Evolutionary conservation across 805 yeast genomes (phyloP), one percentile per base, ranked within the genome.

Genomic region (Candida chilensis): DNA sequence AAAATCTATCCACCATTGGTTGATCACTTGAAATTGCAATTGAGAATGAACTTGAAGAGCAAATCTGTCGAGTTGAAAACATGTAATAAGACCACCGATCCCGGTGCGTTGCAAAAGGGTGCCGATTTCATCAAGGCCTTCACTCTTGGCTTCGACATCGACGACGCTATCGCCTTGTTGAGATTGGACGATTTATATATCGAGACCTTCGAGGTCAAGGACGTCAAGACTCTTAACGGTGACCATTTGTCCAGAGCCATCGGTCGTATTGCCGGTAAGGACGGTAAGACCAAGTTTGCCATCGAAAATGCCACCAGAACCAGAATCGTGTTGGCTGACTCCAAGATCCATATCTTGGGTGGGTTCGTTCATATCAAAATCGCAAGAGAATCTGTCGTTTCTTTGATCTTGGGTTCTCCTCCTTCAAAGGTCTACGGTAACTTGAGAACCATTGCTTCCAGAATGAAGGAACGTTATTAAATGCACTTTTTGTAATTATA

Each of bases 251-350:
- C 95, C 31, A 80, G 99, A 71, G 98, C 99, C 5, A 92, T 92
- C 53, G 99, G 98, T 49, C 86, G 99, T 71, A 92, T 92, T 57
- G 98, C 99, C 10, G 99, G 99, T 57, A 94, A 92, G 52, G 99
- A 92, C 52, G 99, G 99, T 50, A 90, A 88, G 60, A 92, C 97
- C 38, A 92, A 90, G 63, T 92, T 90, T 56, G 96, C 98, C 19
- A 92, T 92, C 50, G 99, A 92, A 60, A 92, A 92, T 51, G 96
- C 98, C 12, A 90, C 97, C 15, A 76, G 97, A 62, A 92, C 99
- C 9, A 81, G 99, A 67, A 88, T 92, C 26, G 99, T 92, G 16
- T 67, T 92, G 42, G 99, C 99, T 0, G 99, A 92, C 57, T 75
- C 94, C 27, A 92, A 90, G 54, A 88, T 92, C 47, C 98, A 92